Conservation (phyloP, 208 protist genomes). For the Leishmania amazonensis region DNA sequence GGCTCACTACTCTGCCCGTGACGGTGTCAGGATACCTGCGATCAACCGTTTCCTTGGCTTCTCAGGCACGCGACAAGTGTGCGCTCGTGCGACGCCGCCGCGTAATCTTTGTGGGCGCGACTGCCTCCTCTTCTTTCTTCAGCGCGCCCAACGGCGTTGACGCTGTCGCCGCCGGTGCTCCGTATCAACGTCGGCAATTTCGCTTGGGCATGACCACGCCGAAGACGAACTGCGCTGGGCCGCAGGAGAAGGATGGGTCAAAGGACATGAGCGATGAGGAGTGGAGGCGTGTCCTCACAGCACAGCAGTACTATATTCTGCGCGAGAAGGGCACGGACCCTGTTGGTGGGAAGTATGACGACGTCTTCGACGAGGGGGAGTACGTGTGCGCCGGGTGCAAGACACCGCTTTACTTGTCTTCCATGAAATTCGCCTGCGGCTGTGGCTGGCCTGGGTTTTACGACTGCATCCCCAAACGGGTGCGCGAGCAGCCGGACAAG, state of each 20-base stretch:
- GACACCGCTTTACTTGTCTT: conserved; percentile 82
- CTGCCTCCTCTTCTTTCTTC: not conserved
- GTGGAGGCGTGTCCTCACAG: conserved; percentile 59
- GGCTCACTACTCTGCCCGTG: not conserved
- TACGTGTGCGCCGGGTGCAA: conserved; percentile 85
- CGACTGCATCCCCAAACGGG: conserved; percentile 74
- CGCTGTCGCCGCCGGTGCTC: not conserved
- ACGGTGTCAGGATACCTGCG: not conserved
- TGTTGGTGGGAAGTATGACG: conserved; percentile 54
- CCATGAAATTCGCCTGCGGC: conserved; percentile 87
- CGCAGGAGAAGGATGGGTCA: conserved; percentile 53
- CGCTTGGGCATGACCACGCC: conserved; percentile 7
- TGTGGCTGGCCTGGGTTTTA: conserved; percentile 92
- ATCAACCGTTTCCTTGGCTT: not conserved
- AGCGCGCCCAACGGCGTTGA: too few species aligned
- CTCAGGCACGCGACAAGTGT: not conserved
- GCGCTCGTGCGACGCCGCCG: not conserved
- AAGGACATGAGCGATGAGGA: conserved; percentile 71
- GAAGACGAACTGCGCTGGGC: conserved; percentile 66
- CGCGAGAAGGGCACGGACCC: conserved; percentile 84
- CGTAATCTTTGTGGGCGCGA: not conserved
- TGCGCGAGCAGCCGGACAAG: conserved; percentile 78
- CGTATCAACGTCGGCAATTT: not conserved
- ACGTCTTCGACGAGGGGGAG: conserved; percentile 67
- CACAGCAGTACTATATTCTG: conserved; percentile 66